Conservation (phyloP, 2,329 filamentous ascomycete species). For the Fusarium zealandicum region DNA sequence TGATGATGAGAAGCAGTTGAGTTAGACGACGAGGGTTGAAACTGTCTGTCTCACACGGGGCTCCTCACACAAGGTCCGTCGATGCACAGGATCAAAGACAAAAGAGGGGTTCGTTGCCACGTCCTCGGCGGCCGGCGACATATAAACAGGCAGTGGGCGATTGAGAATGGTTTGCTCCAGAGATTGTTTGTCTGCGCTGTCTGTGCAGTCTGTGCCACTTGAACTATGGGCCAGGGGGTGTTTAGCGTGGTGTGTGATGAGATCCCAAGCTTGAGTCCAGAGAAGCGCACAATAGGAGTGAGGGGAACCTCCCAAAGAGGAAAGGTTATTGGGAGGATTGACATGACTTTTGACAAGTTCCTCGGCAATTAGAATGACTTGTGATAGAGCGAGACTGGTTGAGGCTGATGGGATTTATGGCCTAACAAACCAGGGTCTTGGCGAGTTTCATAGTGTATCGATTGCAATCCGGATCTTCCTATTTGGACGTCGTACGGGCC, state of each 20-base stretch:
- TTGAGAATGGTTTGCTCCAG: background rate
- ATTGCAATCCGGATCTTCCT: no score
- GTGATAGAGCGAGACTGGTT: no score
- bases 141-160: background rate
- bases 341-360: background rate
- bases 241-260: background rate
- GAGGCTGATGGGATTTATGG: no score
- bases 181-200: background rate
- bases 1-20: constrained; percentile 1
- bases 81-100: background rate
- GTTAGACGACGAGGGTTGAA: constrained; percentile 20
- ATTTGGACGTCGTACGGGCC: no score
- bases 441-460: background rate
- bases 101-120: background rate
- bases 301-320: constrained; percentile 31
- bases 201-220: constrained; percentile 22
- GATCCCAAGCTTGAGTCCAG: background rate
- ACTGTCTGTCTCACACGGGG: constrained; percentile 28
- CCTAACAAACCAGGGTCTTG: background rate
- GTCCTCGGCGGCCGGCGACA: background rate
- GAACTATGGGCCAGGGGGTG: constrained; percentile 1
- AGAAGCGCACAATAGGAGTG: constrained; percentile 9
- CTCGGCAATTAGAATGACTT: constrained; percentile 17
- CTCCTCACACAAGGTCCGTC: constrained; percentile 17
- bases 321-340: constrained; percentile 18